These are phyloP conservation scores for Fusarium duplospermum DNA, from an alignment of 2,329 filamentous ascomycete genomes.

Conservation along the genomic window DNA sequence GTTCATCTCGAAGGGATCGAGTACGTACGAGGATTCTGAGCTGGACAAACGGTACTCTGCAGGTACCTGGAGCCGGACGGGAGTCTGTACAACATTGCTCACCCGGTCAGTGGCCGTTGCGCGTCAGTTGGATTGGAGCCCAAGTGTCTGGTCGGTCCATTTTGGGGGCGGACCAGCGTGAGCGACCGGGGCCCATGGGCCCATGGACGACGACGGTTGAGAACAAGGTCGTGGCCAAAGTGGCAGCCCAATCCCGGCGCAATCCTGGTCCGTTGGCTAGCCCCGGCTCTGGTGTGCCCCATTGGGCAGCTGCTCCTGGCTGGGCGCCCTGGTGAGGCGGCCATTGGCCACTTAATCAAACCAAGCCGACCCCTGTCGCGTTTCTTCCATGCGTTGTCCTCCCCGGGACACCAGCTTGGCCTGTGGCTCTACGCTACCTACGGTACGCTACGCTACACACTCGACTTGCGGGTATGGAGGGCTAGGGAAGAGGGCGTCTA, in stretches of 20 bases:
- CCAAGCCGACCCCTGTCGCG: slow-evolving; percentile 60
- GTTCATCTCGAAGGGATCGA: slow-evolving; percentile 29
- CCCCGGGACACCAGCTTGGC: slow-evolving; percentile 43
- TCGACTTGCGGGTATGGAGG: slow-evolving; percentile 29
- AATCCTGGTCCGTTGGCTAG: slow-evolving; percentile 58
- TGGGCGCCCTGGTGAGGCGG: slow-evolving; percentile 50
- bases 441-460: slow-evolving; percentile 25
- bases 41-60: slow-evolving; percentile 25
- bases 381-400: slow-evolving; percentile 64
- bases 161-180: slow-evolving; percentile 36
- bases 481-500: slow-evolving; percentile 1
- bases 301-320: slow-evolving; percentile 63
- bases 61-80: slow-evolving; percentile 27
- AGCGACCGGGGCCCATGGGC: slow-evolving; percentile 33
- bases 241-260: slow-evolving; percentile 48
- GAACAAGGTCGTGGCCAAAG: slow-evolving; percentile 8
- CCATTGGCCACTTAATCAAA: slow-evolving; percentile 67
- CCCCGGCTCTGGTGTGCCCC: slow-evolving; percentile 58
- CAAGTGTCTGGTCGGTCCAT: slow-evolving; percentile 37
- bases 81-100: slow-evolving; percentile 28
- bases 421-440: slow-evolving; percentile 24
- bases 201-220: slow-evolving; percentile 32
- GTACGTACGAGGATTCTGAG: slow-evolving; percentile 24
- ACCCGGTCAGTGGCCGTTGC: slow-evolving; percentile 36
- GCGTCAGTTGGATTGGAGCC: slow-evolving; percentile 39